Conservation (phyloP, 768 basidiomycete species). For the Lactarius tabidus region DNA sequence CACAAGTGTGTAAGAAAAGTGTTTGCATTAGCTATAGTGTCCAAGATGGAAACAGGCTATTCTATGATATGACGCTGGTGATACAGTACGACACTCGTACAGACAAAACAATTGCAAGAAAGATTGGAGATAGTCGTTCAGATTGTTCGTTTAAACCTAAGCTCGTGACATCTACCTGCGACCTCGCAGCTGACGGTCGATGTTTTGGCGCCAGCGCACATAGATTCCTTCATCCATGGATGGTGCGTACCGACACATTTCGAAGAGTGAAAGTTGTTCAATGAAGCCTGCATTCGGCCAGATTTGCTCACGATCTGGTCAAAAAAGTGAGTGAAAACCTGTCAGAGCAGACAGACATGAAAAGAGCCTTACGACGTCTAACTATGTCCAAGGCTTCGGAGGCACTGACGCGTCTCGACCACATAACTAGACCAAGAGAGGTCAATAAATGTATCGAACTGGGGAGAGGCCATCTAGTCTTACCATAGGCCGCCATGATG, state of each 20-base stretch:
- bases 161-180: not conserved
- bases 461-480: not conserved
- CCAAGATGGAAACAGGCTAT: not conserved
- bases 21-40: not conserved
- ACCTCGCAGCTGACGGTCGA: slow-evolving; percentile 11
- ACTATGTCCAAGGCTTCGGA: slow-evolving; percentile 21
- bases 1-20: not conserved
- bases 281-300: slow-evolving; percentile 24
- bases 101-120: not conserved
- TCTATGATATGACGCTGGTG: not conserved
- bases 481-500: slow-evolving; percentile 27
- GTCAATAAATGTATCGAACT: not conserved
- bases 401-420: slow-evolving; percentile 20
- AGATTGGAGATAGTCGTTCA: not conserved
- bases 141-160: not conserved
- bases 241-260: slow-evolving; percentile 24
- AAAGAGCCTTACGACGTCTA: slow-evolving; percentile 21
- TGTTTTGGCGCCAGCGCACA: slow-evolving; percentile 25
- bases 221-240: slow-evolving; percentile 25
- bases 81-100: not conserved
- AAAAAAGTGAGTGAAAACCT: not conserved
- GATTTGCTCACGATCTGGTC: slow-evolving; percentile 25
- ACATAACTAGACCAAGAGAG: slow-evolving; percentile 21
- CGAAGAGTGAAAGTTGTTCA: slow-evolving; percentile 25
- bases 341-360: not conserved